Evolutionary conservation across 768 basidiomycete species (phyloP), one percentile per base, ranked within the genome.

Genomic region (Lyophyllum atratum): DNA sequence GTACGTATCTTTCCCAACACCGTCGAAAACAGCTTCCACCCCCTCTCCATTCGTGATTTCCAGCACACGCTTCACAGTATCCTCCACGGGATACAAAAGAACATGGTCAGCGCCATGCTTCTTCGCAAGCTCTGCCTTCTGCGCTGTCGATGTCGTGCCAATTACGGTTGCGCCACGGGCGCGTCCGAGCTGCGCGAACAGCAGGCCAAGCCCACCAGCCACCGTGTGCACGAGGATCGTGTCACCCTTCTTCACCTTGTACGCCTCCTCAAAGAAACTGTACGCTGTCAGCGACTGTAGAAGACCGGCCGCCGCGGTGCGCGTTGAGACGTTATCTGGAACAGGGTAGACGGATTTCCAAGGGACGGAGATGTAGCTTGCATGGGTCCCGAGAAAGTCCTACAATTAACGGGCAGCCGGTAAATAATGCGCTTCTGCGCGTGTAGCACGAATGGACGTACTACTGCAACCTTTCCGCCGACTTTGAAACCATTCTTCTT

Each of bases 1-100:
- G 56, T 73, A 95, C 83, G 95, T 98, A 69, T 93, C 91, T 76
- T 92, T 95, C 1, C 96, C 96, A n/a, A 99, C 93, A 26, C 96
- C 96, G 65, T 99, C 96, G 65, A 89, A 96, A 22, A 93, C 83
- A 15, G 85, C 95, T 59, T 96, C 83, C 4, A 94, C 91, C 15
- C 93, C 92, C 62, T 86, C 79, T 7, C 90, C 91, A 40, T 84
- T 84, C 0, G 93, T 93, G 52, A 93, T 72, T 64, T 90, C 85
- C 52, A 87, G 69, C 15, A 92, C 90, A 44, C 86, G 80, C 61
- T 87, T 67, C 11, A 92, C 87, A 0, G 88, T 88, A 58, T 92
- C 81, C 65, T 92, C 90, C 45, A 80, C 76, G 11, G 82, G 83
- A 71, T 93, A 94, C 39, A 95, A 69, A 58, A 98, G 87, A 48